phyloP scores from a whole-genome alignment of 140 eudicot genomes.

The Bidens hawaiensis region DNA sequence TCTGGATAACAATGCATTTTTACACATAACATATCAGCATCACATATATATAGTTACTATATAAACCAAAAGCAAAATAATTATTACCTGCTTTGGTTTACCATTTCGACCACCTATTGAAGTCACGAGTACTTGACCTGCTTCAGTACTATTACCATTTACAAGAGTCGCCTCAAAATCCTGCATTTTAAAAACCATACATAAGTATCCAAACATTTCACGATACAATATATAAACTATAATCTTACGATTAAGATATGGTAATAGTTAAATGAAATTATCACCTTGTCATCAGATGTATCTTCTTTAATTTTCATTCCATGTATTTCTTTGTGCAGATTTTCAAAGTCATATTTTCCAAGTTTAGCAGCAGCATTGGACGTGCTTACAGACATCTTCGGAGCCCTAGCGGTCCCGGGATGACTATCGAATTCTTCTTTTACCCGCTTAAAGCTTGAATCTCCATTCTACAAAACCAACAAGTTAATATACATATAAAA shows the following conservation, averaged over 20 bases:
- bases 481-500: not conserved
- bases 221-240: not conserved
- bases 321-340: slow-evolving; percentile 66
- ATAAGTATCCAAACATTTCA: slow-evolving; percentile 4
- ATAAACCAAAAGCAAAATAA: slow-evolving; percentile 6
- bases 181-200: slow-evolving; percentile 31
- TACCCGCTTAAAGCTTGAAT: slow-evolving; percentile 43
- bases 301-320: slow-evolving; percentile 66
- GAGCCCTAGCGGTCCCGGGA: slow-evolving; percentile 43
- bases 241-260: not conserved
- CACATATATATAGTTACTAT: not conserved
- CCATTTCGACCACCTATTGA: slow-evolving; percentile 83
- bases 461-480: slow-evolving; percentile 51
- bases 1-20: slow-evolving; percentile 37
- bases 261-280: not conserved
- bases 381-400: slow-evolving; percentile 42
- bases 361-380: slow-evolving; percentile 38
- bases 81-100: slow-evolving; percentile 79
- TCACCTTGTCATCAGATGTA: slow-evolving; percentile 54
- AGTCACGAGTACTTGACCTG: slow-evolving; percentile 82
- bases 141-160: slow-evolving; percentile 77
- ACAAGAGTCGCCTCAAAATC: slow-evolving; percentile 86
- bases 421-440: slow-evolving; percentile 41
- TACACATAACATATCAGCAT: slow-evolving; percentile 2
- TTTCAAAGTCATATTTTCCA: slow-evolving; percentile 44